Percentiles rank a stretch among this genome's conserved stretches.
Evolutionary conservation across 768 basidiomycete genomes (phyloP).

Genomic region (Collybia nuda): DNA sequence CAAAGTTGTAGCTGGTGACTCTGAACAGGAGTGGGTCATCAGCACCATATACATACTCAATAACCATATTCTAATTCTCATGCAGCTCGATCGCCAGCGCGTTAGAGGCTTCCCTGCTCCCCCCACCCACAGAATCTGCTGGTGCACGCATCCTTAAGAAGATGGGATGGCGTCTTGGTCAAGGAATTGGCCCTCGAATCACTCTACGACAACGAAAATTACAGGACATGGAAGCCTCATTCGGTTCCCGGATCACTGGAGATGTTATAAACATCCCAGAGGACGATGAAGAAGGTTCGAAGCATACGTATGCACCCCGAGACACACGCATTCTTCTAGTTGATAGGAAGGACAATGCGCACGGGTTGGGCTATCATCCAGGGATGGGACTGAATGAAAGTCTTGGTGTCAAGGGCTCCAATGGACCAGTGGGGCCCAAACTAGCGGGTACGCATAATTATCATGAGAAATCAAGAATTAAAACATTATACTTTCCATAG

Average conservation of each 20-base stretch:
- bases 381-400: slow-evolving; percentile 62
- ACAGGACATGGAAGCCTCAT: slow-evolving; percentile 58
- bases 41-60: background rate
- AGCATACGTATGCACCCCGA: slow-evolving; percentile 83
- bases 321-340: slow-evolving; percentile 69
- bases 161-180: slow-evolving; percentile 94
- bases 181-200: slow-evolving; percentile 91
- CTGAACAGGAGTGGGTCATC: slow-evolving; percentile 54
- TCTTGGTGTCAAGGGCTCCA: slow-evolving; percentile 37
- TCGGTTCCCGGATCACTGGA: slow-evolving; percentile 25
- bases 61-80: slow-evolving; percentile 3
- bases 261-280: slow-evolving; percentile 42
- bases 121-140: slow-evolving; percentile 74
- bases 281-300: slow-evolving; percentile 79
- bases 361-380: slow-evolving; percentile 82
- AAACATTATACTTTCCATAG: slow-evolving; percentile 30
- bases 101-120: slow-evolving; percentile 66
- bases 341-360: slow-evolving; percentile 68
- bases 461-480: background rate
- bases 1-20: slow-evolving; percentile 40
- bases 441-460: slow-evolving; percentile 46
- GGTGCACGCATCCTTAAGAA: slow-evolving; percentile 88
- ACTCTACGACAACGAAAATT: slow-evolving; percentile 71
- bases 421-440: slow-evolving; percentile 42
- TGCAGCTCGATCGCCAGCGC: slow-evolving; percentile 60